Evolutionary conservation across 371 early-diverging fungal species (phyloP).

Genomic region (Mucor irregularis): DNA sequence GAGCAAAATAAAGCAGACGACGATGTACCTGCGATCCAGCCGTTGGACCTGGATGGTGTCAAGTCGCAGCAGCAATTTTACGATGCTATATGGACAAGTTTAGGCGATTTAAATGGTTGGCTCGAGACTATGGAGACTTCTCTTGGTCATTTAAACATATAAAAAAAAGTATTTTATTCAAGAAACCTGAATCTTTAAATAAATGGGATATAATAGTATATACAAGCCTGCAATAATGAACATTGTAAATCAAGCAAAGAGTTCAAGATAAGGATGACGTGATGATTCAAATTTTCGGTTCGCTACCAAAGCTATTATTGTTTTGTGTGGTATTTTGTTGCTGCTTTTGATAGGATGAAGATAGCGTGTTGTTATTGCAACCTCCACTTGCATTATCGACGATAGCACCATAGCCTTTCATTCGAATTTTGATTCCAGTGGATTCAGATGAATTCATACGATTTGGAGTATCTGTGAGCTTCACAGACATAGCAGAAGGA

Average conservation of each 20-base stretch:
- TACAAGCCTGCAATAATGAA: too few relatives aligned
- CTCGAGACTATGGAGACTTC: constrained; percentile 25
- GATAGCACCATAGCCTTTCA: constrained; percentile 20
- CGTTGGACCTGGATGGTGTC: constrained; percentile 30
- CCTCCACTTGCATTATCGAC: constrained; percentile 4
- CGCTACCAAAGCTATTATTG: background rate
- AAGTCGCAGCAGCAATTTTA: constrained; percentile 28
- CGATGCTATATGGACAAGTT: constrained; percentile 24
- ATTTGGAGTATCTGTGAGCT: background rate
- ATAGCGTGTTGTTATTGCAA: background rate
- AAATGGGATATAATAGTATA: background rate
- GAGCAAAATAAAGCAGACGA: constrained; percentile 2
- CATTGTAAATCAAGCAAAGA: too few relatives aligned
- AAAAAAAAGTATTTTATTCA: background rate
- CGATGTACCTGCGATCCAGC: constrained; percentile 10
- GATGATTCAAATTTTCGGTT: constrained; percentile 1
- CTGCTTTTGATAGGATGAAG: background rate
- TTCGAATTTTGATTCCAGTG: constrained; percentile 13
- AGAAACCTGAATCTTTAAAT: background rate
- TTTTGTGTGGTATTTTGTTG: background rate
- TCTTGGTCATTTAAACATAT: background rate
- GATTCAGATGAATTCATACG: constrained; percentile 1
- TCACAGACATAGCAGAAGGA: background rate
- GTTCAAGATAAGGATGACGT: too few relatives aligned
- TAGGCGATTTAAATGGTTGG: constrained; percentile 36